Base-by-base conservation (phyloP, 768 basidiomycete genomes). In the Royoungia palumana region DNA sequence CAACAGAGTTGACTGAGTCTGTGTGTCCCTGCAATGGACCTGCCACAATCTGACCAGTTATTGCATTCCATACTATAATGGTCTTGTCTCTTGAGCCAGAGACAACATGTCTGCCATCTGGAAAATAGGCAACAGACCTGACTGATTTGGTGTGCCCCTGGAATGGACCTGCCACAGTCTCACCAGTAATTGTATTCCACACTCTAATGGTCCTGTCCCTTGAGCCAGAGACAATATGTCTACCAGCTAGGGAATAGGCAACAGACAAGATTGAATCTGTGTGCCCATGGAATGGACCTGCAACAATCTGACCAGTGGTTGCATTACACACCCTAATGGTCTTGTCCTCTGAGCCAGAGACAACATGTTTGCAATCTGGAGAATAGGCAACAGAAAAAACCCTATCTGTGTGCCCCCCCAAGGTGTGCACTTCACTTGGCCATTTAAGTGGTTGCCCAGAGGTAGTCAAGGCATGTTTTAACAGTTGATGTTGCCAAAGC, bases 241-340 rank as follows among this genome's bases (percentile, higher is more conserved):
- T 35, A 0, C 53, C 53, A 54, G 43, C 36, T 46, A 30, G 36
- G 25, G 43, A 30, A 27, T 39, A 27, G 1, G 44, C 44, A 36
- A 56, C 46, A 17, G 49, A 49, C n/a, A 3, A 38, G 1, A 59
- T 41, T 10, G 7, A 21, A 5, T n/a, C 10, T 21, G 17, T 47
- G 20, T 64, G 55, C 24, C 42, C 44, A 9, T 44, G 28, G 16
- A 44, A 32, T 17, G 42, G 35, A 36, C 45, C 20, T 28, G 48
- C 47, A 36, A 53, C n/a, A 41, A 22, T 34, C 7, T 42, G 35
- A 44, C 44, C 24, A 45, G 46, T 34, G 21, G 35, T 34, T 25
- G 36, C 30, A 44, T 57, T 44, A 59, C 58, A 65, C 19, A 65
- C 16, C n/a, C 46, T 44, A 10, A 44, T 24, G n/a, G 36, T 52